A percentile compares a stretch with the other conserved stretches of the same genome.
Evolutionary conservation across 202 grass and related monocot species (phyloP).

Genomic region (Schoenoplectus tabernaemontani): DNA sequence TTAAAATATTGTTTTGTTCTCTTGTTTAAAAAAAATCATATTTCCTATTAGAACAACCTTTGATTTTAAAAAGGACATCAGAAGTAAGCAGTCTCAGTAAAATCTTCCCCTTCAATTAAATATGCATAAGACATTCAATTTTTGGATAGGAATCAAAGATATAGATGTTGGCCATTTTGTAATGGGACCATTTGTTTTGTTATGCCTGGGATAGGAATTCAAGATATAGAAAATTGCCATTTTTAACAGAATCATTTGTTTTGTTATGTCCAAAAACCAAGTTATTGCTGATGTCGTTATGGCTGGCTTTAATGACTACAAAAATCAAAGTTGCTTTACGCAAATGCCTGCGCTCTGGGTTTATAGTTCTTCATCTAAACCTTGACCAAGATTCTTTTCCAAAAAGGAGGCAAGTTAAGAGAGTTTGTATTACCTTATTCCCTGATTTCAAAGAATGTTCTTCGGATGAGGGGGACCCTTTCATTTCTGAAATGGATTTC

Average conservation of each 20-base stretch:
- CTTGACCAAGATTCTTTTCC: neutral
- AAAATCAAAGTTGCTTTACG: neutral
- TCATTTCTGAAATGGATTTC: constrained; percentile 35
- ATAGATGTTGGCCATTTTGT: too few relatives aligned
- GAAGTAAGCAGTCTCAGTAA: neutral
- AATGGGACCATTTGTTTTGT: neutral
- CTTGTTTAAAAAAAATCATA: neutral
- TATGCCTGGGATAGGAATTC: neutral
- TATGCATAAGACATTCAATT: neutral
- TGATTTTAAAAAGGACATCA: neutral
- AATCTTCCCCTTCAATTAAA: neutral
- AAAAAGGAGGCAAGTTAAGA: neutral
- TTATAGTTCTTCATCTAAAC: neutral
- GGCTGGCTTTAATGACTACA: neutral
- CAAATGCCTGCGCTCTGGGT: neutral
- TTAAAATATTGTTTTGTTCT: neutral
- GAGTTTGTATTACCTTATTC: constrained; percentile 49
- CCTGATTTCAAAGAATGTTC: constrained; percentile 38
- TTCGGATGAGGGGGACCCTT: constrained; percentile 49
- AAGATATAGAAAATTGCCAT: neutral
- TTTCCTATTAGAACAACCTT: neutral
- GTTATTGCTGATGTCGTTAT: neutral
- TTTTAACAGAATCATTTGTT: neutral
- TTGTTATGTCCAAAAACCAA: neutral
- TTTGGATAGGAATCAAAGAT: neutral